Evolutionary conservation across 768 basidiomycete genomes (phyloP).

Genomic region (Suillus fuscotomentosus): DNA sequence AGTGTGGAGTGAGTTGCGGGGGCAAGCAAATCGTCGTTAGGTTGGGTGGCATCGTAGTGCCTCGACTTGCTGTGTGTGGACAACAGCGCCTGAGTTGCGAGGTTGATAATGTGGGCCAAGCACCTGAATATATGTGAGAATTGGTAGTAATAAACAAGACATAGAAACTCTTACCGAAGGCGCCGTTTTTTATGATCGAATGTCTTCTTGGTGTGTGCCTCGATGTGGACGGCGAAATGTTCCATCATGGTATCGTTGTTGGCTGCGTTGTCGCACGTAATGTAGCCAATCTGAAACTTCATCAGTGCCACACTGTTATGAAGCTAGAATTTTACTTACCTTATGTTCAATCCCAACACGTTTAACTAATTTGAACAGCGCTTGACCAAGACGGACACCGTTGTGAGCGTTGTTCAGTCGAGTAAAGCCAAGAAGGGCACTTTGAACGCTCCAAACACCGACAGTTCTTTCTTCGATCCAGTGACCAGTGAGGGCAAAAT

Average conservation of each 20-base stretch:
- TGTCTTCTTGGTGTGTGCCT: not conserved
- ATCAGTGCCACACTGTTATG: no score
- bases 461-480: no score
- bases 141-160: no score
- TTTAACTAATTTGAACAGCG: not conserved
- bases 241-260: conserved; percentile 37
- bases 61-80: conserved; percentile 23
- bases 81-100: conserved; percentile 32
- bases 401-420: no score
- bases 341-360: not conserved
- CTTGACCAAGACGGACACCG: not conserved
- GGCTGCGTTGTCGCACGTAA: no score
- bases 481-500: no score
- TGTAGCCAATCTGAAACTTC: no score
- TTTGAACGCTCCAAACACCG: no score
- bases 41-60: conserved; percentile 20
- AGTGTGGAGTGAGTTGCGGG: no score
- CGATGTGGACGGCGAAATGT: conserved; percentile 15
- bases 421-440: not conserved
- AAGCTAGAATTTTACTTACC: not conserved
- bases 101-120: conserved; percentile 29
- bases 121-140: no score
- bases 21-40: conserved; percentile 4
- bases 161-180: no score
- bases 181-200: not conserved